Base-by-base conservation (phyloP, 192 early-diverging fungal species). In the Coemansia guatemalensis region DNA sequence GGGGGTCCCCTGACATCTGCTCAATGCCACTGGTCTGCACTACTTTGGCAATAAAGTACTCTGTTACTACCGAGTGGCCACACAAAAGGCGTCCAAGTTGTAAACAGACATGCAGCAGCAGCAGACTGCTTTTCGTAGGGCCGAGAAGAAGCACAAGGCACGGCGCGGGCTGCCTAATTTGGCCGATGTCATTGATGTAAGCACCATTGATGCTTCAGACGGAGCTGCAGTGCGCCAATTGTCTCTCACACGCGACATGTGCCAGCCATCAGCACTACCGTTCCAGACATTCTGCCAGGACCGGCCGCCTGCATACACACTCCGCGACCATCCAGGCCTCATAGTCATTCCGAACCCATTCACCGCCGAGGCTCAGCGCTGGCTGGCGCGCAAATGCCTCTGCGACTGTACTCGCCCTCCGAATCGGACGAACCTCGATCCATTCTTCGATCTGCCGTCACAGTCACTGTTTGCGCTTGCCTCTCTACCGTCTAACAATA, bases 391-490 rank as follows among this genome's bases (percentile, higher is more conserved):
- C 62, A 74, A 85, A 29, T 92, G 91, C 53, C 78, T 98, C 26
- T 80, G 83, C 48, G 86, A 91, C n/a, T 93, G 90, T 62, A 74
- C 93, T 2, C 64, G 69, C 24, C 83, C 86, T 24, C 96, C 96
- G 5, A 95, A 93, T 70, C 86, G 88, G 8, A 88, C 88, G 35
- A 98, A 94, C 74, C 84, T 98, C 4, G 92, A 98, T 62, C 88
- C 94, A 18, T 94, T 95, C 66, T 98, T 92, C 58, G 54, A 72
- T 5, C 58, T 93, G 18, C 89, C 89, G 6, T 52, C 72, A 1
- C 90, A 91, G 7, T 59, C 78, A 18, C 56, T 81, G 41, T 81
- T 81, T 58, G 26, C 62, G 0, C 32, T 81, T 24, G 59, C 68
- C 0, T n/a, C 55, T 25, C 2, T 21, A 4, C 25, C 60, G 12